Base-by-base conservation (phyloP, 2,329 filamentous ascomycete species). In the Phialophora chinensis region DNA sequence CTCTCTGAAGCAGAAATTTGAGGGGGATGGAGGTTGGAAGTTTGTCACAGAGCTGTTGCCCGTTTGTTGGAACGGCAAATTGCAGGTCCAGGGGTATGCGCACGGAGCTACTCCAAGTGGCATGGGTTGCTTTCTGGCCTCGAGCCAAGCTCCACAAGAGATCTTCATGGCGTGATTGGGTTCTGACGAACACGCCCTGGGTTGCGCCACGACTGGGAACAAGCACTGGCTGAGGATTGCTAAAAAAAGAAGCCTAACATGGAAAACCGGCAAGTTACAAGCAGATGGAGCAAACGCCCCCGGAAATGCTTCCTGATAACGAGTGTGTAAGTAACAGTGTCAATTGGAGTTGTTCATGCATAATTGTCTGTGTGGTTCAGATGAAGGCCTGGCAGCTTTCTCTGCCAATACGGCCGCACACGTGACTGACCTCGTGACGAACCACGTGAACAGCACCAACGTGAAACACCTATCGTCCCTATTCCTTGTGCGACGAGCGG, bases 61-160 rank as follows among this genome's bases (percentile, higher is more conserved):
- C 12, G 20, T 35, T 14, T 42, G 58, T 50, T 14, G 47, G 31
- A 53, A 20, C 20, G 20, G 59, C 33, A 61, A 61, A 61, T 61
- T 61, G 59, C 59, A 61, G 59, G 59, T 38, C 49, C 57, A 60
- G 10, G 56, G 38, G 38, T 38, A 27, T 20, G 20, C 20, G 20
- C 27, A 53, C 12, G 23, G 49, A 29, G 49, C 49, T 20, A n/a
- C 53, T 5, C 2, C 17, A 55, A 53, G 27, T 17, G 52, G 47
- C 20, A 50, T 25, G 20, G 49, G 27, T 10, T 23, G 6, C 23
- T 27, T 27, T 12, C 7, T n/a, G 17, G 38, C 38, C 38, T 44
- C 38, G 17, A 29, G 53, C 53, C 17, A 31, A 31, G 53, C 53
- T 55, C 53, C 53, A 29, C 27, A 25, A 33, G 29, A 55, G 53